phyloP scores from a whole-genome alignment of 2,329 filamentous ascomycete species.

The Sarocladium brachiariae region DNA sequence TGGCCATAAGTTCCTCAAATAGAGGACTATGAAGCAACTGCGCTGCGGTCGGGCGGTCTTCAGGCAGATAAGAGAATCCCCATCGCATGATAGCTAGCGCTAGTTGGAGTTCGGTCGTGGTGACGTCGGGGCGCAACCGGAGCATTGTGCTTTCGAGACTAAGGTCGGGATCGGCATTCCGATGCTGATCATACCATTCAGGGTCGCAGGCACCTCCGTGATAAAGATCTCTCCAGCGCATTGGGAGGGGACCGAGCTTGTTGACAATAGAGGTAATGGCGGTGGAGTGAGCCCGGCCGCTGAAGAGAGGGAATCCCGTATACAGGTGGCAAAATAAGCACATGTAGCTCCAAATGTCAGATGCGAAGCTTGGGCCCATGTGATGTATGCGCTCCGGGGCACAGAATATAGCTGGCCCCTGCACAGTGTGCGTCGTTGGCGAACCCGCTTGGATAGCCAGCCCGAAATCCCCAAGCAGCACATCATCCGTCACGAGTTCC shows the following conservation, averaged over 20 bases:
- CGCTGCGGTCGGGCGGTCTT: slow-evolving; percentile 2
- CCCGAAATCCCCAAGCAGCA: slow-evolving; percentile 13
- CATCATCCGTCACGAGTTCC: slow-evolving; percentile 7
- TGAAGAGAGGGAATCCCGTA: slow-evolving; percentile 5
- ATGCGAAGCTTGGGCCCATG: slow-evolving; percentile 10
- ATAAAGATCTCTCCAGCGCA: slow-evolving; percentile 12
- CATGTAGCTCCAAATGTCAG: slow-evolving; percentile 15
- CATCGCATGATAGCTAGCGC: slow-evolving; percentile 12
- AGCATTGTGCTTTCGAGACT: slow-evolving; percentile 8
- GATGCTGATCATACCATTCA: slow-evolving; percentile 12
- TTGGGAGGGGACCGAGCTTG: slow-evolving; percentile 12
- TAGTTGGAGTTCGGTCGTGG: slow-evolving; percentile 5
- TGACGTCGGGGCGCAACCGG: background rate
- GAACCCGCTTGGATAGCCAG: slow-evolving; percentile 10
- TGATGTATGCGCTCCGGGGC: slow-evolving; percentile 13
- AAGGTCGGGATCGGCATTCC: background rate
- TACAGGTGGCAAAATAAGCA: slow-evolving; percentile 13
- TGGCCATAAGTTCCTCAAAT: background rate
- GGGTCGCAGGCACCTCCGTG: background rate
- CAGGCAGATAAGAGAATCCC: slow-evolving; percentile 1
- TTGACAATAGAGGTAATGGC: slow-evolving; percentile 7
- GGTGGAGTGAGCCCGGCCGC: background rate
- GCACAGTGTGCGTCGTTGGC: slow-evolving; percentile 8
- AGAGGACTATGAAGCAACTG: background rate
- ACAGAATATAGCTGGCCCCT: slow-evolving; percentile 13